A percentile compares a stretch with the other conserved stretches of the same genome.
These are phyloP conservation scores for Fusarium xylarioides DNA, from an alignment of 2,329 filamentous ascomycete genomes.

Conservation along the genomic window DNA sequence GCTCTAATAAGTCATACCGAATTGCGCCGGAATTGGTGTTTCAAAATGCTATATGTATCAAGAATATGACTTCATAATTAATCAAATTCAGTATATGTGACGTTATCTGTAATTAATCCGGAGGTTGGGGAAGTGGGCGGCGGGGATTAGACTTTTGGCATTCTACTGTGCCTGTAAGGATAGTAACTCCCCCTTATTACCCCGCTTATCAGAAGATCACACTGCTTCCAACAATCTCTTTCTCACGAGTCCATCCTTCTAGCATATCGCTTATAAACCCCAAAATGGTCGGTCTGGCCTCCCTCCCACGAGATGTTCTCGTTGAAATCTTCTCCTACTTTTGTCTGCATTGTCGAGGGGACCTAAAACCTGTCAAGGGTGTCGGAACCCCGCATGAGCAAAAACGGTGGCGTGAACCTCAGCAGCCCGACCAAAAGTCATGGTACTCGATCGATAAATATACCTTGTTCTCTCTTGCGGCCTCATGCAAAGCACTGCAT, in stretches of 20 bases:
- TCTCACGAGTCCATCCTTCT: rapidly evolving
- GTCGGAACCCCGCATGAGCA: neutral
- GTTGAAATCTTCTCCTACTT: neutral
- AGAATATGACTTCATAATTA: too few relatives aligned
- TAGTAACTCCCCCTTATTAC: too few relatives aligned
- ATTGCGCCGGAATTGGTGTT: rapidly evolving
- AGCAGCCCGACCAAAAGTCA: neutral
- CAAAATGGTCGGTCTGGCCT: rapidly evolving
- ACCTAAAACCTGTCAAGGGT: neutral
- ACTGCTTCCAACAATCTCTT: neutral
- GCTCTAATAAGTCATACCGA: too few relatives aligned
- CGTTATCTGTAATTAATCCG: too few relatives aligned
- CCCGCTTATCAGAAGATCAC: too few relatives aligned
- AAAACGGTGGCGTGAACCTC: neutral
- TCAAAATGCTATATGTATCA: too few relatives aligned
- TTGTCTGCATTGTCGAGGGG: neutral
- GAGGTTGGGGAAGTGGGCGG: too few relatives aligned
- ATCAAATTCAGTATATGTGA: too few relatives aligned
- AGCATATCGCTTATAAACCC: too few relatives aligned
- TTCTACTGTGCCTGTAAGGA: too few relatives aligned
- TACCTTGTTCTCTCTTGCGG: neutral
- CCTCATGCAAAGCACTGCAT: neutral
- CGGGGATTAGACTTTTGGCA: too few relatives aligned
- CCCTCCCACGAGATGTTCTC: neutral
- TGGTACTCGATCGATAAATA: neutral